A percentile compares a stretch with the other conserved stretches of the same genome.
Evolutionary conservation across 2,329 filamentous ascomycete species (phyloP).

Genomic region (Fusarium sp.): DNA sequence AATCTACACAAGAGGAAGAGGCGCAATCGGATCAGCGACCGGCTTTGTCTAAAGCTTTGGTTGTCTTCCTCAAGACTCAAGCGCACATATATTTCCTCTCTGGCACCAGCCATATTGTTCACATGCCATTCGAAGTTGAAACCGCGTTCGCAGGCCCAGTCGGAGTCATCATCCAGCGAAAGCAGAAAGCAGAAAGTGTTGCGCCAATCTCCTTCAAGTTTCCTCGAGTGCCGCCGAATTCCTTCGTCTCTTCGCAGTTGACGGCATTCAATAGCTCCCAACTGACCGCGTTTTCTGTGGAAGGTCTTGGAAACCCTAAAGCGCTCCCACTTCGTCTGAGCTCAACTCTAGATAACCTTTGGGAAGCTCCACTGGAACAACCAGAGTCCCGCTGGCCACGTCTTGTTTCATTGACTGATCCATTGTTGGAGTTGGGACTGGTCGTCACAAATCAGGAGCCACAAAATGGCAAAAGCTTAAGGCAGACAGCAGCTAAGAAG

Average conservation of each 20-base stretch:
- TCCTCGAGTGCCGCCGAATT: conserved; percentile 79
- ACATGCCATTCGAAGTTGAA: conserved; percentile 95
- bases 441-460: conserved; percentile 73
- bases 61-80: conserved; percentile 92
- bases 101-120: conserved; percentile 87
- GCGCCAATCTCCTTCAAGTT: conserved; percentile 66
- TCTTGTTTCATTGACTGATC: conserved; percentile 86
- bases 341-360: conserved; percentile 68
- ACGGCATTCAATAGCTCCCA: conserved; percentile 64
- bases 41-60: conserved; percentile 74
- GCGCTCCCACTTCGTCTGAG: conserved; percentile 64
- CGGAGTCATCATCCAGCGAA: conserved; percentile 89
- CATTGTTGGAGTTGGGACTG: conserved; percentile 85
- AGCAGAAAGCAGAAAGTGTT: conserved; percentile 65
- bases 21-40: conserved; percentile 32
- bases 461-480: conserved; percentile 42
- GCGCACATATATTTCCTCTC: conserved; percentile 93
- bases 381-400: conserved; percentile 74
- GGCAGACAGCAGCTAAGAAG: conserved; percentile 54
- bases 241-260: conserved; percentile 79
- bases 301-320: conserved; percentile 67
- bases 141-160: conserved; percentile 83
- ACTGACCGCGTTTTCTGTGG: conserved; percentile 66
- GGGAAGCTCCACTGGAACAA: conserved; percentile 65
- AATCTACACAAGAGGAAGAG: conserved; percentile 15